These are phyloP conservation scores for Dryadomyces quercivorus DNA, from an alignment of 2,329 filamentous ascomycete species.

Conservation along the genomic window DNA sequence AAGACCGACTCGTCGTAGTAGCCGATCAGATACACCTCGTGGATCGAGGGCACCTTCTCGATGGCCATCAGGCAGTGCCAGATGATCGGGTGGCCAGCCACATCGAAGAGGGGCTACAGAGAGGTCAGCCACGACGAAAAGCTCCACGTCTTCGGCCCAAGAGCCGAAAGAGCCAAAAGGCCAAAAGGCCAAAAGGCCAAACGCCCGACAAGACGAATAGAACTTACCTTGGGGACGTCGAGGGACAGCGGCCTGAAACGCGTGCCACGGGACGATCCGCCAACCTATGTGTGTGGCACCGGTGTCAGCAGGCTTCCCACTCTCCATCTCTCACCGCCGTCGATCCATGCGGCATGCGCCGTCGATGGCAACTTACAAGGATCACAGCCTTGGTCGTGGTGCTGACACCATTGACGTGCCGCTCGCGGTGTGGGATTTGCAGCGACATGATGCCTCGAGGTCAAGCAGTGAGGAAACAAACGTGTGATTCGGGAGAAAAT, in stretches of 20 bases:
- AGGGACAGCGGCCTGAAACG: constrained; percentile 90
- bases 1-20: constrained; percentile 98
- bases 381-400: constrained; percentile 87
- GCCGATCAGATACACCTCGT: constrained; percentile 94
- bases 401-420: constrained; percentile 34
- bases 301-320: not conserved
- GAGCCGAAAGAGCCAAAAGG: not conserved
- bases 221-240: constrained; percentile 81
- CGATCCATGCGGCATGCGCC: not conserved
- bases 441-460: constrained; percentile 34
- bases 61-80: constrained; percentile 93
- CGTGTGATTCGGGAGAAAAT: not conserved
- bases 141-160: no score
- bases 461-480: not conserved
- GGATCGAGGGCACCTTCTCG: constrained; percentile 77
- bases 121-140: not conserved
- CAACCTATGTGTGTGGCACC: constrained; percentile 49
- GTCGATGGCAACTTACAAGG: constrained; percentile 49
- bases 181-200: not conserved
- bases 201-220: not conserved
- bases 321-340: not conserved
- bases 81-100: constrained; percentile 96
- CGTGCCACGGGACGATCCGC: constrained; percentile 88
- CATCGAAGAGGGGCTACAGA: constrained; percentile 82
- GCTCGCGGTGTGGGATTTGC: constrained; percentile 40